Evolutionary conservation across 495 filamentous ascomycete genomes (phyloP).

Genomic region (Neurospora cerealis): DNA sequence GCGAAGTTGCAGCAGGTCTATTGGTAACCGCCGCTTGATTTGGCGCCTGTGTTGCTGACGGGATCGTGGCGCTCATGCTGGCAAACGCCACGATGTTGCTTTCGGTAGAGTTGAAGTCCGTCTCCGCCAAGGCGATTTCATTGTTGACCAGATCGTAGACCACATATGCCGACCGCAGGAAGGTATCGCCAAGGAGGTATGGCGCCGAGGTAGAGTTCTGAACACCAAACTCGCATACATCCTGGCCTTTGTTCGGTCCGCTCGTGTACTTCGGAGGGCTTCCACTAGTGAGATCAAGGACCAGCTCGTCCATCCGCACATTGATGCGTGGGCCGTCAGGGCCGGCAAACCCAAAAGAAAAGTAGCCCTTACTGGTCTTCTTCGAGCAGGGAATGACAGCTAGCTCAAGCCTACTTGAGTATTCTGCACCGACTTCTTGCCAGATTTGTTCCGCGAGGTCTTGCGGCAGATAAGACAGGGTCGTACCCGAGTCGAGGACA

Average conservation of each 20-base stretch:
- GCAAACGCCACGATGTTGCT: conserved; percentile 44
- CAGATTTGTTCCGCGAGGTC: conserved; percentile 55
- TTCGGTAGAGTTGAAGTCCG: conserved; percentile 70
- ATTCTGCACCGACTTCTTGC: conserved; percentile 57
- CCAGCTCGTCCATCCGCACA: conserved; percentile 66
- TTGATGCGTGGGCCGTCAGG: conserved; percentile 52
- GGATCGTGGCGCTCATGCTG: conserved; percentile 38
- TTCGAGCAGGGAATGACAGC: conserved; percentile 65
- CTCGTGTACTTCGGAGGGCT: conserved; percentile 32
- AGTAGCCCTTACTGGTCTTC: conserved; percentile 46
- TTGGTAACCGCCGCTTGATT: conserved; percentile 28
- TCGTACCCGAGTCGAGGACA: conserved; percentile 84
- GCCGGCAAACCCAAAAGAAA: conserved; percentile 67
- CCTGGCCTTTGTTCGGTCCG: conserved; percentile 42
- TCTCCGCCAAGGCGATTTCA: conserved; percentile 75
- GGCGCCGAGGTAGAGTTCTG: conserved; percentile 51
- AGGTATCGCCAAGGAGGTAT: conserved; percentile 84
- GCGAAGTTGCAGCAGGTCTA: conserved; percentile 17
- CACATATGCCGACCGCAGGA: conserved; percentile 85
- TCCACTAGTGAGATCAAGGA: conserved; percentile 49
- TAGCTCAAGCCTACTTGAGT: conserved; percentile 30
- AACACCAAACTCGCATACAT: conserved; percentile 67
- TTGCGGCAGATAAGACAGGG: conserved; percentile 74
- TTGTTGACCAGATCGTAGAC: conserved; percentile 91
- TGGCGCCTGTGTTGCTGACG: conserved; percentile 36